Evolutionary conservation across 345 rosid species (phyloP), one percentile per base, ranked within the genome.

Genomic region (Melastoma malabathricum): DNA sequence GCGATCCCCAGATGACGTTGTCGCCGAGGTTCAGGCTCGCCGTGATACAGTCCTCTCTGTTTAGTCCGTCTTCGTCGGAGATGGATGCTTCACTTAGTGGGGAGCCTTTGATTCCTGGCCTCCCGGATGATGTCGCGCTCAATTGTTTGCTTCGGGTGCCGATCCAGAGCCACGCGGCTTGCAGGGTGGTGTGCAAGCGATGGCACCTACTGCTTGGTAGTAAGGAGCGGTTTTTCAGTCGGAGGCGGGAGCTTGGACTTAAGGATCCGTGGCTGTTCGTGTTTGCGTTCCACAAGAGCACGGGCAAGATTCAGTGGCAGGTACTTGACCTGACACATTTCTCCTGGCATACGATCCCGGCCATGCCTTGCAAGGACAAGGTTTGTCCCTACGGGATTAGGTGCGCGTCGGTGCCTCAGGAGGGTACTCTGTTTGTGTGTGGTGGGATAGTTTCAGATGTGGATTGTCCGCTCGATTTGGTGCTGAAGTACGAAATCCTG

Each of bases 11-110:
- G 56, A 82, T 89, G 80, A 75, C 87, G 19, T 62, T 82, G 56
- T 83, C 92, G 59, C 89, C 95, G 4, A 85, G 75, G 50, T 89
- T 89, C 65, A 70, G 87, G 53, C 70, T 89, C 72, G 86, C 84
- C 18, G 68, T 64, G 56, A 59, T 68, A 16, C 84, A 68, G 20
- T 74, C 95, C 12, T 70, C 87, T 8, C 61, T 82, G 60, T 68
- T 79, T 13, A 69, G 67, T 55, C 64, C 72, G 53, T 69, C 89
- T 2, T 54, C 64, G 0, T 59, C 67, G 0, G 89, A 89, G 41
- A 39, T 67, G 43, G 95, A 85, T 55, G 27, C 56, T 46, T 76
- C 80, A 29, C 72, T 82, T 15, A 59, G 43, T 38, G 67, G 76
- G 13, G 89, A 70, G 43, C 74, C 77, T 17, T 66, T 82, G 68